phyloP scores from a whole-genome alignment of 1,139 yeast species.

The Geotrichum siamense region DNA sequence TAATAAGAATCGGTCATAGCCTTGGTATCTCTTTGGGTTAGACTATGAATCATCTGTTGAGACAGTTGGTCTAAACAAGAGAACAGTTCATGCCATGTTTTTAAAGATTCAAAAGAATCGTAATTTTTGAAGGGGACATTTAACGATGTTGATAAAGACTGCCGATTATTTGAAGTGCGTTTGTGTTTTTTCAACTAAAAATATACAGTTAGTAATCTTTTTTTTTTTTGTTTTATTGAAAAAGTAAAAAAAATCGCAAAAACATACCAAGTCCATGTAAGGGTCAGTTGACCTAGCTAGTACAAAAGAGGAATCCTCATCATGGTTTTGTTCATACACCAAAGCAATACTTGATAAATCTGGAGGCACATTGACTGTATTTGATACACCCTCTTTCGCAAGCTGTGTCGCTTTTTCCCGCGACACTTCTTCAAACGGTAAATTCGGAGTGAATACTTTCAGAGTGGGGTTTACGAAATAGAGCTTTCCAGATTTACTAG shows the following conservation, averaged over 20 bases:
- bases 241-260: constrained; percentile 1
- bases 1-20: constrained; percentile 20
- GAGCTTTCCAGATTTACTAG: constrained; percentile 26
- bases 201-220: too few species aligned
- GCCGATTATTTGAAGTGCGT: constrained; percentile 5
- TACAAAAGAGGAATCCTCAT: constrained; percentile 10
- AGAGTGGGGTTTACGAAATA: constrained; percentile 26
- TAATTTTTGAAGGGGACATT: constrained; percentile 15
- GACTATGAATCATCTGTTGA: constrained; percentile 17
- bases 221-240: too few species aligned
- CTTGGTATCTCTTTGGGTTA: constrained; percentile 18
- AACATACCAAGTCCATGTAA: constrained; percentile 22
- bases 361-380: constrained; percentile 8
- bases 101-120: constrained; percentile 13
- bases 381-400: constrained; percentile 8
- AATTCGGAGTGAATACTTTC: constrained; percentile 21
- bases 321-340: constrained; percentile 7
- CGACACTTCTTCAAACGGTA: constrained; percentile 26
- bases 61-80: constrained; percentile 16
- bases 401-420: constrained; percentile 13
- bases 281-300: constrained; percentile 19
- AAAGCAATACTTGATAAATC: constrained; percentile 11
- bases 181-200: constrained; percentile 14
- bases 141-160: constrained; percentile 15
- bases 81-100: constrained; percentile 21